Evolutionary conservation across 805 yeast genomes (phyloP), one percentile per base, ranked within the genome.

Genomic region (Tetrapisispora iriomotensis): DNA sequence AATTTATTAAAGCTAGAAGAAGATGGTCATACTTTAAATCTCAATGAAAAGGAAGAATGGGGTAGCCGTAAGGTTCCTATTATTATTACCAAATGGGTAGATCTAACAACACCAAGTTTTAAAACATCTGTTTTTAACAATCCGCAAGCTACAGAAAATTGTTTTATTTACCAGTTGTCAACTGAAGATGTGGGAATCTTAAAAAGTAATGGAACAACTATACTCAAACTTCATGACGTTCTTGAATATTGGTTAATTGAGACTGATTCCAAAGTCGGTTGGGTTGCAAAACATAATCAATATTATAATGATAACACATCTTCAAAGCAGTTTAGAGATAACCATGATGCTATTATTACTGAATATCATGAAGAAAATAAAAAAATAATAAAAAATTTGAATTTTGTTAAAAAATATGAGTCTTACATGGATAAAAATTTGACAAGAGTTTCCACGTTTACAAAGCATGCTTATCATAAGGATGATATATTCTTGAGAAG

Each of bases 71-170:
- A 38, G 17, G 13, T 13, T 26, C 40, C 40, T 7, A 40, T 40
- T n/a, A 40, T 40, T 19, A 77, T 90, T 31, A 82, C 94, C 44
- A 88, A 90, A 58, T 92, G 99, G 99, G 97, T 94, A 22, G 99
- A 92, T 59, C 92, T 90, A 59, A 82, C 96, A 21, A 87, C 88
- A 64, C 24, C 36, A 22, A 33, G 17, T 18, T 17, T 23, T 4
- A 33, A 33, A 15, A 22, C 36, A 24, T 33, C 36, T 2, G 24
- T 33, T 3, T 33, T 33, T 23, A 24, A 33, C 9, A 14, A 33
- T 23, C 22, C n/a, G 5, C 13, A 22, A 19, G 28, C 17, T 6
- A 24, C 36, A 8, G 86, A 82, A 60, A 94, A 90, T 61, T 98
- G 98, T 1, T 80, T 92, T 56, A 84, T 96, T 4, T 92, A 90